Evolutionary conservation across 805 yeast genomes (phyloP).

Genomic region (Candida incommunis): DNA sequence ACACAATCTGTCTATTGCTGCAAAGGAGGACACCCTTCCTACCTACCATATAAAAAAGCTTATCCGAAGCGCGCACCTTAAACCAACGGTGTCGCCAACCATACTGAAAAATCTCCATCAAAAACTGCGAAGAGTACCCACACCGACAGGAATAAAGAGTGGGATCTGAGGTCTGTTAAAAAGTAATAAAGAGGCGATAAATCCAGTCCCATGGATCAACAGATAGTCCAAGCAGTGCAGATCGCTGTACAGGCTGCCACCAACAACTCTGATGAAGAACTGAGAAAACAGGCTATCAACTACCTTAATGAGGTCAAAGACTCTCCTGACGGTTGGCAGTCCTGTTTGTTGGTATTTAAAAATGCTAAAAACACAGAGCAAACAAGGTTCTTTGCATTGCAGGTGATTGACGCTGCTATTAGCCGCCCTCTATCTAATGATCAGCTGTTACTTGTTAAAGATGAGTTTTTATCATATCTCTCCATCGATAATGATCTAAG

Average conservation of each 20-base stretch:
- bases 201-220: constrained; percentile 34
- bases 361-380: constrained; percentile 29
- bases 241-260: constrained; percentile 57
- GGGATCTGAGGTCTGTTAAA: no score
- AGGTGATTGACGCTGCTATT: constrained; percentile 49
- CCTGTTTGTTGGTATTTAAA: constrained; percentile 28
- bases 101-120: no score
- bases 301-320: constrained; percentile 29
- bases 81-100: no score
- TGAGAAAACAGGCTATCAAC: constrained; percentile 39
- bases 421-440: constrained; percentile 21
- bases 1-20: no score
- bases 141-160: no score
- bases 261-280: constrained; percentile 33
- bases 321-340: constrained; percentile 34
- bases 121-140: no score
- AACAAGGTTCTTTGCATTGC: constrained; percentile 52
- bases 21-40: no score
- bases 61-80: no score
- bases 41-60: no score
- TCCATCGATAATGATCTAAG: constrained; percentile 3
- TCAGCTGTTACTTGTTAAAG: constrained; percentile 30
- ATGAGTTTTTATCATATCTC: constrained; percentile 12
- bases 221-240: constrained; percentile 78
- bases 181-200: no score